A percentile compares a stretch with the other conserved stretches of the same genome.
Conservation (phyloP, 495 filamentous ascomycete genomes). For the Xylaria scruposa region DNA sequence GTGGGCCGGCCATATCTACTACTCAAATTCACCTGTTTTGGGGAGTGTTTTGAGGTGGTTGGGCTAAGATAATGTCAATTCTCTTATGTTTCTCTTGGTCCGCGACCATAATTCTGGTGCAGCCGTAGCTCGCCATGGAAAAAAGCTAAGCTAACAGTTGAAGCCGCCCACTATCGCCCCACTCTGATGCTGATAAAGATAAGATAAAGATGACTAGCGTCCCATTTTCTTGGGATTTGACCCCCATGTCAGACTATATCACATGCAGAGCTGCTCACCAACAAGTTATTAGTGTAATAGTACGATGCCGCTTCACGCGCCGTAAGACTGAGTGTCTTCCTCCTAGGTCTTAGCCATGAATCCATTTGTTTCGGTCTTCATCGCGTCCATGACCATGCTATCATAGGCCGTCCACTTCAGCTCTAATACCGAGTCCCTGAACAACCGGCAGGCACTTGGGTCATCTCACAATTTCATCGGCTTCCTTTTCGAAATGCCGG, state of each 20-base stretch:
- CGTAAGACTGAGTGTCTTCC: background rate
- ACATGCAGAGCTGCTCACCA: background rate
- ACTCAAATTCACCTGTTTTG: background rate
- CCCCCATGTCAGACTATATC: background rate
- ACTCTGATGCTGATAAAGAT: slow-evolving; percentile 1
- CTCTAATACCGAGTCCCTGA: background rate
- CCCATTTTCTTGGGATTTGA: background rate
- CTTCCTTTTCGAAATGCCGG: background rate
- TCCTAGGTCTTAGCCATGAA: background rate
- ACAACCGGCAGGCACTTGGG: background rate
- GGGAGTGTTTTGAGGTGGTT: background rate
- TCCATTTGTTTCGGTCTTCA: background rate
- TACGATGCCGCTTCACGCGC: background rate
- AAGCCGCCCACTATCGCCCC: slow-evolving; percentile 19
- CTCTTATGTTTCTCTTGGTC: background rate
- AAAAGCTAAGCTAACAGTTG: slow-evolving; percentile 19
- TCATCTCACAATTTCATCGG: too few species aligned
- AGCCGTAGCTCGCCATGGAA: background rate
- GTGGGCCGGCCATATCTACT: slow-evolving; percentile 13
- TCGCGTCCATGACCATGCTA: background rate
- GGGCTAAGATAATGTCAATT: background rate
- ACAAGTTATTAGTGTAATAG: background rate
- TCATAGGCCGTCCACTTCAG: background rate
- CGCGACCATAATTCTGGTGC: background rate
- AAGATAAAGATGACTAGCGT: background rate